Conservation (phyloP, 1,139 yeast genomes). For the Sugiyamaella sp. region DNA sequence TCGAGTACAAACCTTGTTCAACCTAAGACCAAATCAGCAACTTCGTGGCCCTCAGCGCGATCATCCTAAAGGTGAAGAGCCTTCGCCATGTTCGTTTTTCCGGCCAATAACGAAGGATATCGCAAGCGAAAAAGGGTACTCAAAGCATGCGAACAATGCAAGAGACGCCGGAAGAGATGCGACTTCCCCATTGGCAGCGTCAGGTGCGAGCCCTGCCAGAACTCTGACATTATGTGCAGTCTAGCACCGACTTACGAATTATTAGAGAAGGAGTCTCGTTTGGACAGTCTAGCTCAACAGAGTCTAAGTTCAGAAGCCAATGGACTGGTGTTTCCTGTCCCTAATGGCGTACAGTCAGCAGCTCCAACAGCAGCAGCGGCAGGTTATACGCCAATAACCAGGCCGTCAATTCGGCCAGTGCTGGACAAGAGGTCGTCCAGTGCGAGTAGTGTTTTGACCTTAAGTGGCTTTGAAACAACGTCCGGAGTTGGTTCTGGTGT, state of each 20-base stretch:
- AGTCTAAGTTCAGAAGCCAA: conserved; percentile 3
- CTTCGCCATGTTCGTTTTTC: conserved; percentile 54
- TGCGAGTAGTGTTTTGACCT: conserved; percentile 18
- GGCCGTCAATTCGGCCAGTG: conserved; percentile 13
- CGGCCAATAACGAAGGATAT: conserved; percentile 59
- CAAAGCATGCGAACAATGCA: conserved; percentile 56
- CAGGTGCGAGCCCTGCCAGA: conserved; percentile 40
- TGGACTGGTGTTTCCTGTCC: conserved; percentile 1
- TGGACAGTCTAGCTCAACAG: conserved; percentile 32
- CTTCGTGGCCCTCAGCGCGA: background rate
- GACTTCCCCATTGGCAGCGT: conserved; percentile 37
- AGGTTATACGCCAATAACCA: background rate
- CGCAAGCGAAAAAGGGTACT: conserved; percentile 57
- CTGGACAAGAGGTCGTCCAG: conserved; percentile 22
- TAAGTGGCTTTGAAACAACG: background rate
- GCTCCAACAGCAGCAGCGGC: background rate
- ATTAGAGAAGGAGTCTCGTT: conserved; percentile 36
- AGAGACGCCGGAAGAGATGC: conserved; percentile 46
- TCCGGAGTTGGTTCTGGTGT: no score
- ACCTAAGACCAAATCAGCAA: conserved; percentile 4
- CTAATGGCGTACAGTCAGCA: background rate
- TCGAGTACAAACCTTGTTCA: no score
- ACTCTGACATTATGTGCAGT: conserved; percentile 40
- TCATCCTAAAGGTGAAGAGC: background rate
- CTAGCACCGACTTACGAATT: conserved; percentile 40